phyloP scores from a whole-genome alignment of 73 alveolate species.

The Stentor roeselii region DNA sequence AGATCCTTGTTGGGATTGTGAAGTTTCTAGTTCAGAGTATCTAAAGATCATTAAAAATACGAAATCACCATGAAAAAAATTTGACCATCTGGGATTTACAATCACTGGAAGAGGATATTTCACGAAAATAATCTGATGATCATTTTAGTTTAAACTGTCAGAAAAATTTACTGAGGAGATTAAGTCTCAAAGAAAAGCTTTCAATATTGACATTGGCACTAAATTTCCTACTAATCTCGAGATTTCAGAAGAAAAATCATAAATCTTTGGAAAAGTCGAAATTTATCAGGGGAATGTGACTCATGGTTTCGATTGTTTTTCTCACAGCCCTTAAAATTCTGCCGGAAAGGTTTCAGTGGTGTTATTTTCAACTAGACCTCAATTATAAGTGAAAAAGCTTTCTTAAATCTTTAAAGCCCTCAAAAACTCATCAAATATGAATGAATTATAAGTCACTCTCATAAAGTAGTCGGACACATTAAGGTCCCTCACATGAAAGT shows the following conservation, averaged over 20 bases:
- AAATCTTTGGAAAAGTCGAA: background rate
- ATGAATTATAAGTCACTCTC: background rate
- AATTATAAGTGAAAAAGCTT: background rate
- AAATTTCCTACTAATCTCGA: background rate
- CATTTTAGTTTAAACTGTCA: too few relatives aligned
- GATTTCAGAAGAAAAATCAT: background rate
- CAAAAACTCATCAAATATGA: background rate
- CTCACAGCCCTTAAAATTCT: background rate
- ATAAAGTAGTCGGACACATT: background rate
- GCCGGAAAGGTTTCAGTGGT: background rate
- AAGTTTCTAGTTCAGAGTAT: too few relatives aligned
- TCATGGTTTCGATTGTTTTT: background rate
- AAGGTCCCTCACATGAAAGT: background rate
- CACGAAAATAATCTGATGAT: too few relatives aligned
- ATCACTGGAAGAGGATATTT: too few relatives aligned
- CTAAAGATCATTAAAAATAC: too few relatives aligned
- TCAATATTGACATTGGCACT: background rate
- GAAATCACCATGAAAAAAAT: too few relatives aligned
- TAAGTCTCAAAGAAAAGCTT: background rate
- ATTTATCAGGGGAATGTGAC: background rate
- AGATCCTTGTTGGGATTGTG: too few relatives aligned
- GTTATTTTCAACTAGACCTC: too few relatives aligned
- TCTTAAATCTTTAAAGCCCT: background rate
- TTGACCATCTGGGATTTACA: too few relatives aligned
- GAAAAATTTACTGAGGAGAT: background rate